Evolutionary conservation across 1,284 basidiomycete genomes (phyloP), one percentile per base, ranked within the genome.

Genomic region (Xerocomus nothofagi): DNA sequence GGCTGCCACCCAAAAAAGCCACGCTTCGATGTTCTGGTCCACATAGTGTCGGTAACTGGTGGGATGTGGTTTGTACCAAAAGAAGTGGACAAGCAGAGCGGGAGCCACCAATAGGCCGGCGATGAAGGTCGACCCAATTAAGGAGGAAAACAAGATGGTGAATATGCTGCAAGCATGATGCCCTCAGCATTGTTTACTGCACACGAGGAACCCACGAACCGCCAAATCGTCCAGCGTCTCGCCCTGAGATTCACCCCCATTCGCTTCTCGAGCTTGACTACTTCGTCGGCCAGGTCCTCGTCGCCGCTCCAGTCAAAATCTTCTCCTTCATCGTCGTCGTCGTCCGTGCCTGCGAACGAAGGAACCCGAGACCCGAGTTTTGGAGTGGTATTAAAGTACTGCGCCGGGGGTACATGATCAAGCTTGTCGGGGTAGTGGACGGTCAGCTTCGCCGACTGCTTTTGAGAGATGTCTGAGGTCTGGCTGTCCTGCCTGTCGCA

Each of bases 1-100:
- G 30, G 83, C 77, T 3, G 86, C 86, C 9, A 79, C 81, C 86
- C 88, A 90, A 66, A 86, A 86, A 6, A 88, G 71, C 87, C 87
- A 90, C 10, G 85, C 83, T 58, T 86, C 75, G 42, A 88, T 67
- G 60, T 88, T 90, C 54, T 83, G 75, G 43, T 77, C 77, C 51
- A 87, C 75, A 57, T 78, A 86, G 31, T 70, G 73, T 14, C 86
- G 76, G 55, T 81, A 70, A 8, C 75, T 72, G 14, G 78, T 79
- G 9, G 77, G 78, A 50, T 82, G 61, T 0, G 76, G 76, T 39
- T 80, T 76, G 59, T 83, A 85, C 80, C 84, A 89, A 63, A 77
- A 79, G 65, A 86, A 81, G 57, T 84, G 78, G 44, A 88, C 63
- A 42, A 87, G 62, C 26, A 89, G 59, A 10, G 80, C 82, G 20